phyloP scores from a whole-genome alignment of 2,329 filamentous ascomycete genomes.

The Penicillium sclerotiorum region DNA sequence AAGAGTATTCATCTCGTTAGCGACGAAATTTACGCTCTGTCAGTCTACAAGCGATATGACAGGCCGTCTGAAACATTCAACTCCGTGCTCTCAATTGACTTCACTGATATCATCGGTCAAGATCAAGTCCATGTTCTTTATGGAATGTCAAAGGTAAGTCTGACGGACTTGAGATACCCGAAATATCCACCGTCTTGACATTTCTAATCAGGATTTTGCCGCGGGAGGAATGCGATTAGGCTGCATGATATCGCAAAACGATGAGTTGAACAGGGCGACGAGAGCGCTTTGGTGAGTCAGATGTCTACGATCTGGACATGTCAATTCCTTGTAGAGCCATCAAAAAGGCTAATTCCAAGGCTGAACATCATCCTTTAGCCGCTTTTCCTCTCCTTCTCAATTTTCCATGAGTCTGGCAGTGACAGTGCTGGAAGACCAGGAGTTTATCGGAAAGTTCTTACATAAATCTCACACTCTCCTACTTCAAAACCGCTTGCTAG shows the following conservation, averaged over 20 bases:
- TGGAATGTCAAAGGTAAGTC: constrained; percentile 6
- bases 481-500: not conserved
- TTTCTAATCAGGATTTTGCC: constrained; percentile 1
- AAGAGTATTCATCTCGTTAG: constrained; percentile 6
- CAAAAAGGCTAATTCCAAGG: not conserved
- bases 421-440: constrained; percentile 1
- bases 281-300: constrained; percentile 1
- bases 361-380: not conserved
- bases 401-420: constrained; percentile 3
- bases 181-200: not conserved
- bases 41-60: not conserved
- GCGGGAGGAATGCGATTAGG: not conserved
- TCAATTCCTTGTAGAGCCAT: not conserved
- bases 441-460: not conserved
- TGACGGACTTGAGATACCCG: not conserved
- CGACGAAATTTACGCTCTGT: constrained; percentile 9
- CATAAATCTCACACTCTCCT: not conserved
- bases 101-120: constrained; percentile 1
- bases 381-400: constrained; percentile 5
- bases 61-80: constrained; percentile 1
- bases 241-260: constrained; percentile 1
- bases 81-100: constrained; percentile 3
- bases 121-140: constrained; percentile 5
- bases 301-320: not conserved
- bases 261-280: not conserved